Evolutionary conservation across 169 alveolate genomes (phyloP), one percentile per base, ranked within the genome.

Genomic region (Miamiensis avidus): DNA sequence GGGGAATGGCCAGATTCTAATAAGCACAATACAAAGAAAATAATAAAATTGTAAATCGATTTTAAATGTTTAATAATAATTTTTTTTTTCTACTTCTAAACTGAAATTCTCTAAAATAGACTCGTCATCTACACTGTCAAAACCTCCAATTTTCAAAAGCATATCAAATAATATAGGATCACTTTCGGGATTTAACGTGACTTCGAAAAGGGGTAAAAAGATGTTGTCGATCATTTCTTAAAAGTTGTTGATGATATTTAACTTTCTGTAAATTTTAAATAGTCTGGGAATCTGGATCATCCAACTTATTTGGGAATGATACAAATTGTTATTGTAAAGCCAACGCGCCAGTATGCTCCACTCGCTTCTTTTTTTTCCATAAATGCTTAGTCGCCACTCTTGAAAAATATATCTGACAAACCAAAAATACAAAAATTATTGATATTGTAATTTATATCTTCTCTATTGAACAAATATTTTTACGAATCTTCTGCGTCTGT

Each of bases 301-400:
- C 99, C 99, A 97, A 65, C 98, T 96, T 25, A 90, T 93, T 34
- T 90, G 84, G 16, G 83, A 88, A 31, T 96, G 91, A 29, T 93
- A 83, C 34, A 96, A 78, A 20, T 92, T 89, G 77, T 96, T 92
- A n/a, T 89, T 89, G 33, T 91, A 93, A 31, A 97, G 95, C 99
- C 99, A 98, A 49, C 92, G 87, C 33, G 98, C 96, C 72, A 98
- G 91, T 77, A 91, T 94, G 49, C 89, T 90, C 99, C 99, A 98
- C 87, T 98, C 99, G 32, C 76, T 95, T 74, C 78, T 69, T 76
- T 90, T 93, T 82, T 95, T 94, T 25, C 99, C 99, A 87, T 97
- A 97, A 25, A 98, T 94, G 28, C 98, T 95, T 65, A 98, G 89
- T 34, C 99, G 91, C 98, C 98, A 97, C 89, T 98, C 99, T 32